Conservation (phyloP, 345 rosid species). For the Passiflora organensis region DNA sequence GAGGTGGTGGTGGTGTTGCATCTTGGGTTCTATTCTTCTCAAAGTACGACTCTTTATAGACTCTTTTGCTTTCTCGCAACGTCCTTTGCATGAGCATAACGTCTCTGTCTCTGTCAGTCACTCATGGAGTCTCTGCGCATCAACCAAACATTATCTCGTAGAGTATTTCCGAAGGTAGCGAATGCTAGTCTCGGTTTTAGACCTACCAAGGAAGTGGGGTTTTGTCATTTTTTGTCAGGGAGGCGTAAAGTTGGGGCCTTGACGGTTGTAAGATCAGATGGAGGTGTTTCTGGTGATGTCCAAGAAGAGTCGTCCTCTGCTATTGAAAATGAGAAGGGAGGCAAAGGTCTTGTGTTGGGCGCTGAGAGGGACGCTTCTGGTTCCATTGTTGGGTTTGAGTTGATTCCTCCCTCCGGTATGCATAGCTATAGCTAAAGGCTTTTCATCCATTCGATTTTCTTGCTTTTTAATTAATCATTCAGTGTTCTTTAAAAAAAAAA, state of each 20-base stretch:
- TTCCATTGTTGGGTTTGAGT: constrained; percentile 56
- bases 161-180: constrained; percentile 3
- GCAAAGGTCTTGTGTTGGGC: constrained; percentile 37
- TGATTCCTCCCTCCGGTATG: constrained; percentile 46
- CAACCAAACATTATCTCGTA: constrained; percentile 17
- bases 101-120: neutral
- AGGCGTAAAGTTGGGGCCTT: constrained; percentile 21
- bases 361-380: constrained; percentile 58
- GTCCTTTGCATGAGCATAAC: constrained; percentile 5
- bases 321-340: constrained; percentile 20
- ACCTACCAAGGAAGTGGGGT: constrained; percentile 24
- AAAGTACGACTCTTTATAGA: neutral
- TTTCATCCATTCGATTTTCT: neutral
- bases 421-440: neutral
- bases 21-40: no score
- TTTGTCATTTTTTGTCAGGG: constrained; percentile 18
- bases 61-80: constrained; percentile 4
- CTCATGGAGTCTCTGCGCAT: constrained; percentile 45
- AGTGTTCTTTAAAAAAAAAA: no score
- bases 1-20: no score
- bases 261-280: constrained; percentile 22
- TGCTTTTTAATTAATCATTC: no score
- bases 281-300: neutral
- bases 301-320: constrained; percentile 12
- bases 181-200: constrained; percentile 2